Conservation (phyloP, 192 early-diverging fungal species). For the Backusella circina region DNA sequence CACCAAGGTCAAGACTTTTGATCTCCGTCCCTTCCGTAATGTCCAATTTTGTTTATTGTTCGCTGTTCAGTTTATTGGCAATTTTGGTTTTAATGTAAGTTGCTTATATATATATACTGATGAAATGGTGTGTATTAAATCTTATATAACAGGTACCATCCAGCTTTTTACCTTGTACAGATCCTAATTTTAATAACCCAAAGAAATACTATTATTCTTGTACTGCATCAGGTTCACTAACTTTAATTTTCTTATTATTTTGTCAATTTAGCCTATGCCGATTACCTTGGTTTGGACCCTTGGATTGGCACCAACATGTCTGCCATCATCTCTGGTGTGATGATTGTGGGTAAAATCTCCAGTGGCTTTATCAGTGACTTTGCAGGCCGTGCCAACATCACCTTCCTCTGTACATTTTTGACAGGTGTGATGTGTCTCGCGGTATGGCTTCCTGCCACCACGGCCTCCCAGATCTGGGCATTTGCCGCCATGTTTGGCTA, state of each 20-base stretch:
- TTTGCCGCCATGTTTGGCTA: conserved; percentile 46
- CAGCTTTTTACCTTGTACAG: conserved; percentile 16
- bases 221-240: background rate
- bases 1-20: conserved; percentile 7
- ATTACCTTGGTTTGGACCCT: conserved; percentile 1
- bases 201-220: background rate
- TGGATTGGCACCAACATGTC: conserved; percentile 11
- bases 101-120: no score
- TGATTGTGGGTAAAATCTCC: conserved; percentile 23
- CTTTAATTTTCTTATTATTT: background rate
- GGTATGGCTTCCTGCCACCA: conserved; percentile 42
- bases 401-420: conserved; percentile 35
- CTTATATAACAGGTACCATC: conserved; percentile 21
- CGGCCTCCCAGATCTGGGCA: conserved; percentile 25
- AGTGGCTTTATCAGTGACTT: conserved; percentile 30
- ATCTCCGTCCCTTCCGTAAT: conserved; percentile 14
- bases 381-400: conserved; percentile 41
- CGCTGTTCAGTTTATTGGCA: conserved; percentile 9
- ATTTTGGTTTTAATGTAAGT: conserved; percentile 23
- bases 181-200: background rate
- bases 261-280: conserved; percentile 16
- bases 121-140: no score
- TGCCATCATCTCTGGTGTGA: conserved; percentile 21
- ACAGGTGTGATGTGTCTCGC: conserved; percentile 41
- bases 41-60: conserved; percentile 16